Evolutionary conservation across 1,139 yeast genomes (phyloP).

Genomic region (Diutina siamensis): DNA sequence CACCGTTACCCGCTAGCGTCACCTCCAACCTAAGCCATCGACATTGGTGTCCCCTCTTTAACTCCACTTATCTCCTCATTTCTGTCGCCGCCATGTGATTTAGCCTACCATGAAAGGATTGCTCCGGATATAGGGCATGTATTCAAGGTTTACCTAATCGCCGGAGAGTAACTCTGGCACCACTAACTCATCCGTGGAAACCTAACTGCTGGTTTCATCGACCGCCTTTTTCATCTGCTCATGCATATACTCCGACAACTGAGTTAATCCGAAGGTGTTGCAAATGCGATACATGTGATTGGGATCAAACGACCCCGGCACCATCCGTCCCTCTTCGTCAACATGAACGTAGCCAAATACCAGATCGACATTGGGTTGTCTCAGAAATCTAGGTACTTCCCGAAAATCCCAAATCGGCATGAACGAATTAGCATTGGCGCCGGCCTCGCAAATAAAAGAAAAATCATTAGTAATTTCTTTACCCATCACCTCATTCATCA

Average conservation of each 20-base stretch:
- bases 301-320: conserved; percentile 42
- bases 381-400: conserved; percentile 52
- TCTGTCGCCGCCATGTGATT: too few species aligned
- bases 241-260: conserved; percentile 43
- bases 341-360: conserved; percentile 63
- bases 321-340: conserved; percentile 41
- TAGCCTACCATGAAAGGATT: too few species aligned
- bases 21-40: too few species aligned
- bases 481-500: conserved; percentile 19
- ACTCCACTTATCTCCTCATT: too few species aligned
- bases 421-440: conserved; percentile 40
- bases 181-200: too few species aligned
- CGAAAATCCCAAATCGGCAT: conserved; percentile 71
- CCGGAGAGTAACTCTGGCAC: too few species aligned
- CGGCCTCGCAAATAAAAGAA: conserved; percentile 50
- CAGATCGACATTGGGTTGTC: conserved; percentile 65
- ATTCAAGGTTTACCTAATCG: too few species aligned
- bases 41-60: too few species aligned
- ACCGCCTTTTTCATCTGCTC: conserved; percentile 25
- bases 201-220: neutral
- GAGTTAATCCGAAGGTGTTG: conserved; percentile 44
- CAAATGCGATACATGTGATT: conserved; percentile 52
- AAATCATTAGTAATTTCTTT: conserved; percentile 34
- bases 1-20: too few species aligned
- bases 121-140: too few species aligned